A percentile compares a stretch with the other conserved stretches of the same genome.
Conservation (phyloP, 1,284 basidiomycete species). For the Cerrena zonata region DNA sequence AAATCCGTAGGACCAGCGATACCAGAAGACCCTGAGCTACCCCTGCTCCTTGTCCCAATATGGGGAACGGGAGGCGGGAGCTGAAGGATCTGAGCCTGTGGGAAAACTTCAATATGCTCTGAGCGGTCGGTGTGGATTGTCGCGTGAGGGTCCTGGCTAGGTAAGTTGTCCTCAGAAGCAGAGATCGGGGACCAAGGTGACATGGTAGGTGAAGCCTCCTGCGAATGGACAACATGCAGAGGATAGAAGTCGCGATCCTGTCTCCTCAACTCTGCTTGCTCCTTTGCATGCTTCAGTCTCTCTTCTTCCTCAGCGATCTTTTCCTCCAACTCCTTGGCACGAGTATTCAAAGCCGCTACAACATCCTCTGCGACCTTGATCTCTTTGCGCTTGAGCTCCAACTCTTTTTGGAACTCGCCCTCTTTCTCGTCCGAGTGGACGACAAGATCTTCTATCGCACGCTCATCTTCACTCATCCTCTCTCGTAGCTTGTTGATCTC, state of each 20-base stretch:
- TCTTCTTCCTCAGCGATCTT: conserved; percentile 44
- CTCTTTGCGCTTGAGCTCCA: conserved; percentile 60
- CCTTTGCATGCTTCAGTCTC: conserved; percentile 43
- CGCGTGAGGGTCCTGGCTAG: conserved; percentile 15
- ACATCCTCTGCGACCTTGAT: conserved; percentile 69
- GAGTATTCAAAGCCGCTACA: conserved; percentile 29
- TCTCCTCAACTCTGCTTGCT: conserved; percentile 43
- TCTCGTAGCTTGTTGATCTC: conserved; percentile 63
- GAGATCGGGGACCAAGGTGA: conserved; percentile 19
- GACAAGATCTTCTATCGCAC: conserved; percentile 42
- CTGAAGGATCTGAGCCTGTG: conserved; percentile 17
- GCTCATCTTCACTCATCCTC: conserved; percentile 47
- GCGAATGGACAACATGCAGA: conserved; percentile 24
- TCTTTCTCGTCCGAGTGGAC: conserved; percentile 37
- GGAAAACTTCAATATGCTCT: conserved; percentile 20
- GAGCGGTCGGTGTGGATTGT: conserved; percentile 18
- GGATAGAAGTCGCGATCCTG: conserved; percentile 37
- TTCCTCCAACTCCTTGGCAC: conserved; percentile 35
- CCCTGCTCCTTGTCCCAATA: conserved; percentile 2
- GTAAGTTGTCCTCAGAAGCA: background rate
- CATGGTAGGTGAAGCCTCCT: conserved; percentile 15
- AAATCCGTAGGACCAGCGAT: conserved; percentile 17
- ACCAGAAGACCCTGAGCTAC: conserved; percentile 17
- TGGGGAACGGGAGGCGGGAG: conserved; percentile 12
- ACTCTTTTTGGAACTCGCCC: conserved; percentile 39